These are phyloP conservation scores for Waltergamsia citrina DNA, from an alignment of 2,329 filamentous ascomycete genomes.

Conservation along the genomic window DNA sequence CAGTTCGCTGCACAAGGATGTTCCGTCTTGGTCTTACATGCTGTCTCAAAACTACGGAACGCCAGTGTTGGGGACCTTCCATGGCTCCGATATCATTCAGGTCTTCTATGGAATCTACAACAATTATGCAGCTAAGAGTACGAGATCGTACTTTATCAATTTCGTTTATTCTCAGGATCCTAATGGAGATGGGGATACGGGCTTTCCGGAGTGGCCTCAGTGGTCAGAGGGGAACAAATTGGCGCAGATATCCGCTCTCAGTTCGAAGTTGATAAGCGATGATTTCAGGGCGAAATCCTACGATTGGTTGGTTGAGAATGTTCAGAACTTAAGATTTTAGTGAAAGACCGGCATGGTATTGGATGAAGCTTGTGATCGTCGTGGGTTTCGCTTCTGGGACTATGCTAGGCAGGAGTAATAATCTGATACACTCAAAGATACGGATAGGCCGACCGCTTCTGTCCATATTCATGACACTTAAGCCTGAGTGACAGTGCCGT, in stretches of 20 bases:
- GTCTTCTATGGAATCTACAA: slow-evolving; percentile 41
- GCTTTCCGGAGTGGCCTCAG: slow-evolving; percentile 14
- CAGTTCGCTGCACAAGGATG: slow-evolving; percentile 25
- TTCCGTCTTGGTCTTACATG: slow-evolving; percentile 52
- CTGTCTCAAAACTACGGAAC: slow-evolving; percentile 48
- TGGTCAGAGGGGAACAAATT: slow-evolving; percentile 32
- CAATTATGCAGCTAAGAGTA: slow-evolving; percentile 34
- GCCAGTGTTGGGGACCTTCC: slow-evolving; percentile 54
- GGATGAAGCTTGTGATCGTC: too few relatives aligned
- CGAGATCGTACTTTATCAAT: slow-evolving; percentile 46
- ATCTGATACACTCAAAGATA: too few relatives aligned
- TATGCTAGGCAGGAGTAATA: too few relatives aligned
- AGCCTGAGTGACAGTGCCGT: too few relatives aligned
- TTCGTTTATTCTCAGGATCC: slow-evolving; percentile 50
- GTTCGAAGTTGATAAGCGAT: slow-evolving; percentile 1
- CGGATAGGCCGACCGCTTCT: too few relatives aligned
- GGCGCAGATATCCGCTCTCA: slow-evolving; percentile 4
- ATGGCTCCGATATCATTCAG: slow-evolving; percentile 46
- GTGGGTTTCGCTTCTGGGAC: too few relatives aligned
- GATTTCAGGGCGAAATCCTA: background rate
- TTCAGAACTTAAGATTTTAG: background rate
- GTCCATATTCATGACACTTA: too few relatives aligned
- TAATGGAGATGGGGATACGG: slow-evolving; percentile 29
- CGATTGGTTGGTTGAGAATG: slow-evolving; percentile 1
- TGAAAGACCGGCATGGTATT: too few relatives aligned